Evolutionary conservation across 1,284 basidiomycete species (phyloP).

Genomic region (Tetrapyrgos nigripes): DNA sequence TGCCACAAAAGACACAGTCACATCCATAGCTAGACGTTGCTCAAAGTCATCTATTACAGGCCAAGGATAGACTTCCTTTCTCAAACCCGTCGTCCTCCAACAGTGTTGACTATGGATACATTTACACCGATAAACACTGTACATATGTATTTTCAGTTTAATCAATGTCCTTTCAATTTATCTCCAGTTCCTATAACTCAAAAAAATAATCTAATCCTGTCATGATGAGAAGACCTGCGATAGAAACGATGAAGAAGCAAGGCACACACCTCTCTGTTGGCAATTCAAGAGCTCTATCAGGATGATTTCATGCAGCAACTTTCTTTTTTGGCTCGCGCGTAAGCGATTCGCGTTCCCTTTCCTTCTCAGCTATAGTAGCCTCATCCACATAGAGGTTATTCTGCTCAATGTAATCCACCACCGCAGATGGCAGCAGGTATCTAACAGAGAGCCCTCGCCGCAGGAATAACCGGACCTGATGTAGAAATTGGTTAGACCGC

Average conservation of each 20-base stretch:
- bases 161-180: no score
- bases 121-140: no score
- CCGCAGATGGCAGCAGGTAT: slow-evolving; percentile 90
- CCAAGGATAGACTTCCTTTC: no score
- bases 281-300: slow-evolving; percentile 1
- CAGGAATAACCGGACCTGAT: slow-evolving; percentile 81
- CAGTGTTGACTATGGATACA: no score
- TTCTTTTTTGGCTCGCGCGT: slow-evolving; percentile 9
- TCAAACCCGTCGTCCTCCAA: no score
- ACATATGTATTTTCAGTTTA: no score
- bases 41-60: no score
- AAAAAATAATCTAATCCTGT: no score
- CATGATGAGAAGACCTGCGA: background rate
- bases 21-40: no score
- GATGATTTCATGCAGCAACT: slow-evolving; percentile 9
- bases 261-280: background rate
- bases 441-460: slow-evolving; percentile 92
- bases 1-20: background rate
- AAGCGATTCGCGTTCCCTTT: slow-evolving; percentile 37
- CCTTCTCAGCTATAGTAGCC: slow-evolving; percentile 44
- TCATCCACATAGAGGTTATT: slow-evolving; percentile 79
- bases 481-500: slow-evolving; percentile 8
- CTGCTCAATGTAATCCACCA: slow-evolving; percentile 95
- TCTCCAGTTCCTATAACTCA: no score
- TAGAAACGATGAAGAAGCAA: background rate